Evolutionary conservation across 345 rosid species (phyloP).

Genomic region (Abelmoschus esculentus): DNA sequence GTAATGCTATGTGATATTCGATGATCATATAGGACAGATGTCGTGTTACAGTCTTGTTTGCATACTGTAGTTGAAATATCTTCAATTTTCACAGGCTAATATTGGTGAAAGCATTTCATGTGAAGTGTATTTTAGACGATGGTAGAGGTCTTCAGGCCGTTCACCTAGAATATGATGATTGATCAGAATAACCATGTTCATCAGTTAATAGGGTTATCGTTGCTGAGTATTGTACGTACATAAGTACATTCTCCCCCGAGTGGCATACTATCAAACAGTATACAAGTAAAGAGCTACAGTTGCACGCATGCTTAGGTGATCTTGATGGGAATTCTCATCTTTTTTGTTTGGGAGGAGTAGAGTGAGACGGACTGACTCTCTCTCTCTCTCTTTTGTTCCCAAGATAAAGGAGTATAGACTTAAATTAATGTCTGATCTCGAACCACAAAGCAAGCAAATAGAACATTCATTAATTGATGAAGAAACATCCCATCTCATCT

Average conservation of each 20-base stretch:
- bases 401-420: no score
- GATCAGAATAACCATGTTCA: no score
- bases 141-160: no score
- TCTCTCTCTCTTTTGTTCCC: no score
- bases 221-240: neutral
- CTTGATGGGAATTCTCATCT: neutral
- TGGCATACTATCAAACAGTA: neutral
- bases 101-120: no score
- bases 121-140: no score
- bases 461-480: slow-evolving; percentile 3
- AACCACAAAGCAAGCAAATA: neutral
- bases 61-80: no score
- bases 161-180: no score
- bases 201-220: neutral
- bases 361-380: no score
- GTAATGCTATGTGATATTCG: neutral
- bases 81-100: no score
- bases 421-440: neutral
- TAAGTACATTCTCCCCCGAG: neutral
- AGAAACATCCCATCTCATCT: slow-evolving; percentile 3
- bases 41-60: neutral
- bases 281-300: neutral
- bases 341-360: no score
- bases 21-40: neutral
- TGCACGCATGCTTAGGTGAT: slow-evolving; percentile 1